Evolutionary conservation across 768 basidiomycete species (phyloP), one percentile per base, ranked within the genome.

Genomic region (Suillus hirtellus): DNA sequence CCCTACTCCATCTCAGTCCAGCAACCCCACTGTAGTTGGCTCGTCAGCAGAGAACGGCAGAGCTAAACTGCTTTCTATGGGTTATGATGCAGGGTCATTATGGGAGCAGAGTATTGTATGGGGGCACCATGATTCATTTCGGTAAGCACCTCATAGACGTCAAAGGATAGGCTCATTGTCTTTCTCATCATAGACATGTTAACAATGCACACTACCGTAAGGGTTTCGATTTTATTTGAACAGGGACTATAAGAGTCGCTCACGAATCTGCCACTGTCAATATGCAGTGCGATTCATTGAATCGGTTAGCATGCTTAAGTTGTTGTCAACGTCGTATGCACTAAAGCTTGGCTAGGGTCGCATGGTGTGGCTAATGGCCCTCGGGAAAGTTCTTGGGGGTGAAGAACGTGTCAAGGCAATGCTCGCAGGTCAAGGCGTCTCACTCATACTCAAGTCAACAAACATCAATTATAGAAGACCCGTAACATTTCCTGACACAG

Each of bases 121-220:
- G 90, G 91, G 91, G 59, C 88, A 92, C 66, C 86, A 89, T 37
- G 91, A 93, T 68, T 78, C 90, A 1, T 90, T 92, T 70, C 87
- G 87, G 91, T 90, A 71, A 49, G 89, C 80, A 21, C 24, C 10
- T 21, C 11, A 12, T 27, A 27, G 11, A 42, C 27, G 6, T 24
- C 24, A 3, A 19, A 31, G 8, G 24, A 19, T 24, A 19, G 19
- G 37, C 24, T 58, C 34, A 49, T 61, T 14, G 34, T 59, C 35
- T 31, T 5, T 60, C 52, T 35, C 59, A 47, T 12, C 24, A 24
- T 14, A 92, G 90, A 71, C 90, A 92, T 67, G 89, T 92, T 27
- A 92, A 92, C 67, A 92, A 92, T 66, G 88, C 85, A 17, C 85
- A 84, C 63, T 92, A 92, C 70, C 75, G 90, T 91, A 67, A 71